Base-by-base conservation (phyloP, 306 rosid species). In the Casuarina equisetifolia region DNA sequence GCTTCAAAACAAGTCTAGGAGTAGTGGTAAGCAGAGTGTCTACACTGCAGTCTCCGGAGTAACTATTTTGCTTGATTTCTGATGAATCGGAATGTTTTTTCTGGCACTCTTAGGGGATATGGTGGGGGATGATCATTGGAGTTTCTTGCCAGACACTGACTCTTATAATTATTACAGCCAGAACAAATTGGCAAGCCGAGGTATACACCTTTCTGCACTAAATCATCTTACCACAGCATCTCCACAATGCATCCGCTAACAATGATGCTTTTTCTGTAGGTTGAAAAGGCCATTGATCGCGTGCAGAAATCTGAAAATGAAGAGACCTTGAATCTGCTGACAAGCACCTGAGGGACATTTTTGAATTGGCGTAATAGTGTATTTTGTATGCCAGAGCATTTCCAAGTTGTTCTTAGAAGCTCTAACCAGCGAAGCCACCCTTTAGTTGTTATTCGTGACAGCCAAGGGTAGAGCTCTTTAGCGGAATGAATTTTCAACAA, bases 101-200 rank as follows among this genome's bases (percentile, higher is more conserved):
- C 32, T 48, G 52, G 66, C 46, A 15, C 58, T 53, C 73, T 32
- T 73, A 89, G 93, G 97, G 92, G 4, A 91, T 89, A 4, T 89
- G 92, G 92, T 90, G 96, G 96, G 92, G 92, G 2, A 84, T 89
- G 94, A 78, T 91, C 71, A 74, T 88, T 71, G 97, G 92, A 80
- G 93, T 91, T 75, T 45, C 85, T 76, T n/a, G 85, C 58, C 97
- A 91, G 76, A 91, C 97, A 78, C 0, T 62, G 5, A 76, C 88
- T 68, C 90, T 87, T 12, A 82, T 89, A 46, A 49, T 91, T 69
- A 72, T 91, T 8, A 89, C 93, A 3, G 89, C 85, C 4, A 86
- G 90, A 76, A 87, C 97, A 58, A 80, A 91, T 36, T 91, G 97
- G 93, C 51, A 84, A 50, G 59, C 74, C 3, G 92, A 91, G 93